A percentile compares a stretch with the other conserved stretches of the same genome.
Conservation (phyloP, 768 basidiomycete genomes). For the Tulasnella sp. region DNA sequence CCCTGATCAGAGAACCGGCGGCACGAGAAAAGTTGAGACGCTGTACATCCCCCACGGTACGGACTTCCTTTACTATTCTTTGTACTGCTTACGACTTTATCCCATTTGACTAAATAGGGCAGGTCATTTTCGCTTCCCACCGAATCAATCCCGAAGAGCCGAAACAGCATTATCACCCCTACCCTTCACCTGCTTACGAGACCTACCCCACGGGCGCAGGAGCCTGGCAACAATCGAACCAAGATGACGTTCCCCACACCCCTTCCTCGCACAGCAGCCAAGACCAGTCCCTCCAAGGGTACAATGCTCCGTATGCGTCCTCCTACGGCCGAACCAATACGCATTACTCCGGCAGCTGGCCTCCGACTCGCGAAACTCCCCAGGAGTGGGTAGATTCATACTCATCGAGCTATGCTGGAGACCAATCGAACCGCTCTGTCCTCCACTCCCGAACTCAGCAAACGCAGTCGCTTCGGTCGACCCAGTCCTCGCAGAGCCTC, state of each 20-base stretch:
- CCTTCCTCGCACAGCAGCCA: not conserved
- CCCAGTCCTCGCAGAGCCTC: not conserved
- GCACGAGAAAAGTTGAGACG: constrained; percentile 62
- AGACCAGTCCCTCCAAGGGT: not conserved
- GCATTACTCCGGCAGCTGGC: not conserved
- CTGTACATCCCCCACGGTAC: constrained; percentile 84
- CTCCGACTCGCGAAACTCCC: not conserved
- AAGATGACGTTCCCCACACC: not conserved
- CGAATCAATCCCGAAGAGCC: constrained; percentile 8
- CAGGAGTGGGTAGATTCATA: not conserved
- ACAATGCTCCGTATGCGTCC: not conserved
- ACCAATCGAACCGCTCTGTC: not conserved
- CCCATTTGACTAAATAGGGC: constrained; percentile 20
- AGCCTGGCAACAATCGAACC: not conserved
- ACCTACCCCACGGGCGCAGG: not conserved
- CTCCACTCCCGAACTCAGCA: not conserved
- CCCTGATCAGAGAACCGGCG: constrained; percentile 28
- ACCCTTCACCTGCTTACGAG: not conserved
- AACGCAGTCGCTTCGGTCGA: not conserved
- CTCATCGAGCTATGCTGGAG: not conserved
- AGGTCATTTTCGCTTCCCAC: constrained; percentile 34
- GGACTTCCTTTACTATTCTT: constrained; percentile 19
- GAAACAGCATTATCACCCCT: not conserved
- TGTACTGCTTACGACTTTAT: not conserved
- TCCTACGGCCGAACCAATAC: not conserved